Evolutionary conservation across 148 eudicot genomes (phyloP), one percentile per base, ranked within the genome.

Genomic region (Rhododendron williamsianum): DNA sequence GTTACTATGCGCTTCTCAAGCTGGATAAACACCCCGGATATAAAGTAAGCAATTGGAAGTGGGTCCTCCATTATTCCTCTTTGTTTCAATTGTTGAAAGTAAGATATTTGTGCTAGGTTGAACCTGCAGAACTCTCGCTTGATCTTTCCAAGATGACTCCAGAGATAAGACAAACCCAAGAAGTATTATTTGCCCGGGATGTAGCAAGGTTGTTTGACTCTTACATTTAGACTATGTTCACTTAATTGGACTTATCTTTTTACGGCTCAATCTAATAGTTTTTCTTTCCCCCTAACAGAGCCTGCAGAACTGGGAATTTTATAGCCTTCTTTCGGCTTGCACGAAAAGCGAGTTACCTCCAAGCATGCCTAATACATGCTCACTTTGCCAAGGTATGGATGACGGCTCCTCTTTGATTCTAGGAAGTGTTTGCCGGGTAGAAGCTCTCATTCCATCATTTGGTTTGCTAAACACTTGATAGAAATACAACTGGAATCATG

Each of bases 11-110:
- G 82, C 98, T 97, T 74, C 95, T 97, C 78, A 97, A 95, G 89
- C 90, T 97, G 87, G 98, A 97, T 89, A 97, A 97, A 82, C 99
- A 97, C 90, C 99, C 99, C 76, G 99, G 99, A 80, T 95, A 97
- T 86, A 97, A 93, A 91, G 99, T 95, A 91, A 89, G 98, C 88
- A 84, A 84, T 83, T 74, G 85, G 80, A 67, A 51, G 73, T 85
- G 72, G 54, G 33, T 80, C 19, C 79, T 74, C 65, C 11, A 49
- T 65, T 84, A 25, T 45, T 33, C 72, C 41, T n/a, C 54, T 58
- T 80, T 83, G 25, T 67, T 76, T 63, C 58, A 79, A 9, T 43
- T 81, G 71, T 83, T 86, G 71, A 84, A 85, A 90, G 51, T 90
- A 77, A 85, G 86, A 87, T 86, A 78, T 84, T 81, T 76, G 48